A percentile compares a stretch with the other conserved stretches of the same genome.
phyloP scores from a whole-genome alignment of 2,329 filamentous ascomycete species.

The Pseudogymnoascus pannorum region DNA sequence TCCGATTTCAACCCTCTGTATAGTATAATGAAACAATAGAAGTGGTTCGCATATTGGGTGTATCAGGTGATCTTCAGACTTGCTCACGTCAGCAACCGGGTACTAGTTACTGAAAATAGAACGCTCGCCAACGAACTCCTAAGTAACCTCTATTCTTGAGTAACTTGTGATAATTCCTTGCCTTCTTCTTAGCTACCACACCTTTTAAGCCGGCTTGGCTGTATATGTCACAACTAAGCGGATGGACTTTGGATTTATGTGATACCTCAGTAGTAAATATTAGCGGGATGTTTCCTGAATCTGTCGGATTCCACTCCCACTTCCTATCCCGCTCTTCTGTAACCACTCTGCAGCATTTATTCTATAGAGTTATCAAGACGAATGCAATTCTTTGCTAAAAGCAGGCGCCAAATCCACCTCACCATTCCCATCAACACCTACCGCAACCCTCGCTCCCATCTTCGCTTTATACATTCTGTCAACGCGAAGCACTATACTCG shows the following conservation, averaged over 20 bases:
- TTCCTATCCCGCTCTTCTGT: slow-evolving; percentile 1
- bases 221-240: not conserved
- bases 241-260: not conserved
- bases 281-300: slow-evolving; percentile 3
- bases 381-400: not conserved
- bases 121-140: not conserved
- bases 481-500: slow-evolving; percentile 4
- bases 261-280: slow-evolving; percentile 2
- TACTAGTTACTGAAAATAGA: not conserved
- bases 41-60: not conserved
- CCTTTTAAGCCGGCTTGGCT: slow-evolving; percentile 5
- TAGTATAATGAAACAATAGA: too few relatives aligned
- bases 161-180: slow-evolving; percentile 1
- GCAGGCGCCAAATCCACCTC: not conserved
- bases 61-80: not conserved
- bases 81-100: not conserved
- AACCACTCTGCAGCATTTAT: slow-evolving; percentile 3
- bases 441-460: not conserved
- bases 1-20: not conserved
- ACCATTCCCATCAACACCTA: not conserved
- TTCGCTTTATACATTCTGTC: not conserved
- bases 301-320: slow-evolving; percentile 3
- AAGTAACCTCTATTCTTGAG: not conserved
- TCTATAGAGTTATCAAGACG: slow-evolving; percentile 2
- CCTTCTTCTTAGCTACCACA: slow-evolving; percentile 2